These are phyloP conservation scores for Fusarium sp. DNA, from an alignment of 2,329 filamentous ascomycete genomes.

Conservation along the genomic window DNA sequence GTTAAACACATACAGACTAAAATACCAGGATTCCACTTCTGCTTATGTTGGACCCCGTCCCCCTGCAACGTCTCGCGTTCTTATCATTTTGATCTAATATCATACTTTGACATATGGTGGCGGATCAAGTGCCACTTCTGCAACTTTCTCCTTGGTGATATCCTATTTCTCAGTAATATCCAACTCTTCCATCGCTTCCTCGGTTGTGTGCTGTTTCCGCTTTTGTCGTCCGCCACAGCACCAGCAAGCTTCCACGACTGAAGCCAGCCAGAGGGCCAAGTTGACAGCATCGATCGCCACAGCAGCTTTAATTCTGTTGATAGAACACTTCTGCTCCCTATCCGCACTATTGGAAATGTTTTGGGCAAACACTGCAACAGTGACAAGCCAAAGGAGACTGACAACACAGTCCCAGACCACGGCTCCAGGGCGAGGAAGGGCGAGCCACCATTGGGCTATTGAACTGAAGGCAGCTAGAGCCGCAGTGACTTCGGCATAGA, in stretches of 20 bases:
- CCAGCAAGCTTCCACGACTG: slow-evolving; percentile 15
- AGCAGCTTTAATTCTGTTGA: neutral
- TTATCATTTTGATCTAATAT: no score
- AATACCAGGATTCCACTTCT: neutral
- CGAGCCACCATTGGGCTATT: slow-evolving; percentile 26
- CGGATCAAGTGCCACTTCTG: neutral
- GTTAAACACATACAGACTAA: neutral
- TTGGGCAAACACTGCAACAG: slow-evolving; percentile 15
- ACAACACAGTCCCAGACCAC: slow-evolving; percentile 12
- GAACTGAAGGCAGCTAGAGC: slow-evolving; percentile 8
- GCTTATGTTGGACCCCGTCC: neutral
- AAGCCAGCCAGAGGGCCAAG: slow-evolving; percentile 19
- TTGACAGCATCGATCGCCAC: slow-evolving; percentile 21
- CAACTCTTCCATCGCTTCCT: neutral
- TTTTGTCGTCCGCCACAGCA: slow-evolving; percentile 10
- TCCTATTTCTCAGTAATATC: neutral
- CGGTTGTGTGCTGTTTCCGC: neutral
- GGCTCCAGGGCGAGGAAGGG: neutral
- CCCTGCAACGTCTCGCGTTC: neutral
- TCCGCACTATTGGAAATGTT: neutral
- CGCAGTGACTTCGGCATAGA: slow-evolving; percentile 21
- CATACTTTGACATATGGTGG: slow-evolving; percentile 1
- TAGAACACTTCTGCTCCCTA: neutral
- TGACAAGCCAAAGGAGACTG: slow-evolving; percentile 27
- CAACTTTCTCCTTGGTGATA: neutral